Evolutionary conservation across 257 asterid genomes (phyloP).

Genomic region (Nicotiana sylvestris): DNA sequence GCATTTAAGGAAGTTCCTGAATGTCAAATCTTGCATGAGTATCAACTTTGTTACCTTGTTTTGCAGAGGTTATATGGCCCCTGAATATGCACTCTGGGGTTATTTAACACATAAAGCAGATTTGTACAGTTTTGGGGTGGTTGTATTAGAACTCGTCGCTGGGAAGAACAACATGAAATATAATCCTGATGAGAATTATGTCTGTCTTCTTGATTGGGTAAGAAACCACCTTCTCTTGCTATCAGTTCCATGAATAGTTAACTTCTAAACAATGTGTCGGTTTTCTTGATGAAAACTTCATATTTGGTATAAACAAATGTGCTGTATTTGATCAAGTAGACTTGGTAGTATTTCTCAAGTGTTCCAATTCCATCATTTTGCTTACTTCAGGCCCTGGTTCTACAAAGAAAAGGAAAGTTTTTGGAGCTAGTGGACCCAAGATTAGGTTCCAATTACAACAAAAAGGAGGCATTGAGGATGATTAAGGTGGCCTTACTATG

Average conservation of each 20-base stretch:
- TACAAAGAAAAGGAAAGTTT: constrained; percentile 40
- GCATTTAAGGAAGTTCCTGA: not conserved
- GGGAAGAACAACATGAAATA: constrained; percentile 57
- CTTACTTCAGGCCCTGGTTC: constrained; percentile 47
- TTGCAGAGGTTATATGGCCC: constrained; percentile 69
- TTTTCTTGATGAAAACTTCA: not conserved
- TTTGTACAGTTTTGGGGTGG: constrained; percentile 65
- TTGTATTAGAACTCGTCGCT: constrained; percentile 52
- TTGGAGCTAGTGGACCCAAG: constrained; percentile 54
- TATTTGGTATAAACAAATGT: not conserved
- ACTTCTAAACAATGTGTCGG: not conserved
- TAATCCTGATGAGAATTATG: constrained; percentile 42
- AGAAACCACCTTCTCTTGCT: constrained; percentile 3
- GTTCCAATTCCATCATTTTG: not conserved
- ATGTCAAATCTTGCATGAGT: not conserved
- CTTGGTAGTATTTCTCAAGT: not conserved
- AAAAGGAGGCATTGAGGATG: constrained; percentile 42
- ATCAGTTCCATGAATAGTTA: not conserved
- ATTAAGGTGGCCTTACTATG: constrained; percentile 48
- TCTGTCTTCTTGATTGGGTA: constrained; percentile 74
- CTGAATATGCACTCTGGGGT: constrained; percentile 74
- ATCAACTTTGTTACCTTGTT: not conserved
- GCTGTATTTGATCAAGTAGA: not conserved
- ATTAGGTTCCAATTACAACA: constrained; percentile 32
- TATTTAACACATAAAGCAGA: constrained; percentile 63